A percentile compares a stretch with the other conserved stretches of the same genome.
These are phyloP conservation scores for Beauveria medogensis DNA, from an alignment of 2,329 filamentous ascomycete genomes.

Conservation along the genomic window DNA sequence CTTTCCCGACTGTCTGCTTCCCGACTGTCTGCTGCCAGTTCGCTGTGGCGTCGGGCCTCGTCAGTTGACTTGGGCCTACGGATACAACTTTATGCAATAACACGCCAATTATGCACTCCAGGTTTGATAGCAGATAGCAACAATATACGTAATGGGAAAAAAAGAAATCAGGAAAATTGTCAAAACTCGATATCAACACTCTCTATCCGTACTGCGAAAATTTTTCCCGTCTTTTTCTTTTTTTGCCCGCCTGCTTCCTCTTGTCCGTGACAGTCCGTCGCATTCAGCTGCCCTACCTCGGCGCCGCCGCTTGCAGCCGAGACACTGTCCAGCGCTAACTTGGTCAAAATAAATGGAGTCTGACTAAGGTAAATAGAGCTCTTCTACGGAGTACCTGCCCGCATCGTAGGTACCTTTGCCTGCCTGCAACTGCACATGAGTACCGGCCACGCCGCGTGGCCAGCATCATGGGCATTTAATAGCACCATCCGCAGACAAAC, in stretches of 20 bases:
- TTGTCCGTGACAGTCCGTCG: too few species aligned
- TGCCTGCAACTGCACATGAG: too few species aligned
- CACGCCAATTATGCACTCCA: not conserved
- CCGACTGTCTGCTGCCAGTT: not conserved
- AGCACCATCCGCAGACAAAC: too few species aligned
- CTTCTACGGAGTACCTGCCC: too few species aligned
- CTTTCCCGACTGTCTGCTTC: not conserved
- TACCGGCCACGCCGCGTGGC: too few species aligned
- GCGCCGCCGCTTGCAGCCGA: not conserved
- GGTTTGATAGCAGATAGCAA: not conserved
- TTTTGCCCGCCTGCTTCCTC: not conserved
- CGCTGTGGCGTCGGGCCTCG: not conserved
- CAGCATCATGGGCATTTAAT: too few species aligned
- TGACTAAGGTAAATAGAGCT: too few species aligned
- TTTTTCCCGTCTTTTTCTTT: not conserved
- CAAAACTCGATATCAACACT: too few species aligned
- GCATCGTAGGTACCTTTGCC: too few species aligned
- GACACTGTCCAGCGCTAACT: not conserved
- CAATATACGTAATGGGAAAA: not conserved
- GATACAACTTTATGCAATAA: not conserved
- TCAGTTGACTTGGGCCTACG: not conserved
- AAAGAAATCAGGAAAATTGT: not conserved
- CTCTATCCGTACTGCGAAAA: too few species aligned
- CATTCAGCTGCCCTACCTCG: not conserved
- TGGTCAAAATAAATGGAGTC: too few species aligned